Evolutionary conservation across 169 alveolate species (phyloP), one percentile per base, ranked within the genome.

Genomic region (Eimeria necatrix): DNA sequence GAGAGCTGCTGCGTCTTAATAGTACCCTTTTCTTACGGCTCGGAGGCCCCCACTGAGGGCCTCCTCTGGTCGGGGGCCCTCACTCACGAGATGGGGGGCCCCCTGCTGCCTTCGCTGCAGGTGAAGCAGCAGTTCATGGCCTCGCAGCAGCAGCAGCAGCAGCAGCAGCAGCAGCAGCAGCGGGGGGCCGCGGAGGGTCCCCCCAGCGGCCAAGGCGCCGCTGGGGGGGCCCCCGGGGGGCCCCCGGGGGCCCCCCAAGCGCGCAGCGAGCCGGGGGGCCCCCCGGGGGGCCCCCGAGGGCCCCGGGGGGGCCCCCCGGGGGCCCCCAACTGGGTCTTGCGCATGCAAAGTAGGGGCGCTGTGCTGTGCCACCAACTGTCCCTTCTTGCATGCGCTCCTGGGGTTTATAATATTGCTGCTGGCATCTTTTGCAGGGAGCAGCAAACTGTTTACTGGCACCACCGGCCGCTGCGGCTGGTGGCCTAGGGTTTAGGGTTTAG

Each of bases 31-130:
- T 22, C n/a, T 22, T 52, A 84, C n/a, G 91, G 78, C 5, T 24
- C 78, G 78, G n/a, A 9, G 41, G 49, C 26, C n/a, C 24, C 56
- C 46, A 61, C 91, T 5, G 91, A 84, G 4, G 91, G 91, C 8
- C 78, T 84, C 41, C 76, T 84, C 41, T 84, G 91, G 91, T 52
- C 91, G 16, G 91, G 91, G 53, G 6, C 49, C 20, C 78, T 84
- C 46, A 56, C 56, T 16, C 78, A n/a, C 2, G 60, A 84, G 32
- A 26, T 84, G 14, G 24, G 24, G 32, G 60, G 56, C 16, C 91
- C 91, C 9, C 51, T 84, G 10, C 91, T 52, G 20, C 41, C 91
- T 3, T 26, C 91, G 32, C 91, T 73, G 9, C 20, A 22, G 8
- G 73, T 6, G 53, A 73, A 76, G 9, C 53, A 49, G 59, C 59